Evolutionary conservation across 108 stramenopile species (phyloP), one percentile per base, ranked within the genome.

Genomic region (Skeletonema grethae): DNA sequence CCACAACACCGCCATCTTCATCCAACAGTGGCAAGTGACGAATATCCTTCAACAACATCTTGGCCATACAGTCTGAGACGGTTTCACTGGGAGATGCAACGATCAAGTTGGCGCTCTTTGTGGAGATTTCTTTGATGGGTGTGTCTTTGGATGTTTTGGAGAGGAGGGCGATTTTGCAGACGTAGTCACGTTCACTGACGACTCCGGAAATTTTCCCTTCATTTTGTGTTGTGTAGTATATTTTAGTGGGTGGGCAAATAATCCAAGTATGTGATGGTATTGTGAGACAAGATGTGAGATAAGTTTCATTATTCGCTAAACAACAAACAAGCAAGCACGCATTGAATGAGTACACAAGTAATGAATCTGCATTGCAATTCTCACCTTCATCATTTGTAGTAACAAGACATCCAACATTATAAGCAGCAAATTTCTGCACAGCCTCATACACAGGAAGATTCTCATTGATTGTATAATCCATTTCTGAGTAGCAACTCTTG

Each of bases 351-450:
- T 22, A 9, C 50, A 22, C 20, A 22, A 22, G 50, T 53, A 0
- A 53, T 22, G 20, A 53, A 8, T 0, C 20, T 8, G 1, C 3
- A 22, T 7, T 24, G 50, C 16, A 22, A 5, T 20, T 64, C 77
- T 69, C 46, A 78, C 80, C 82, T 20, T 73, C 82, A 30, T 34
- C 32, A 65, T 86, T 80, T 36, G 69, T 80, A 16, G 87, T 86
- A 13, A 86, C 87, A 43, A 90, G 77, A 16, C 83, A 85, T 24
- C 87, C 89, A 36, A 87, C 84, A 79, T 87, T 95, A 84, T 83
- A 91, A 24, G 94, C 96, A 28, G 94, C 93, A 78, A 97, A 95
- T 66, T 90, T 87, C 72, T 96, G 96, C 15, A 96, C 92, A 25
- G 93, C 95, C 43, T 96, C 95, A 72, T 90, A 92, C n/a, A 96